These are phyloP conservation scores for Sequoia sempervirens DNA, from an alignment of 75 land plant genomes.

Conservation along the genomic window DNA sequence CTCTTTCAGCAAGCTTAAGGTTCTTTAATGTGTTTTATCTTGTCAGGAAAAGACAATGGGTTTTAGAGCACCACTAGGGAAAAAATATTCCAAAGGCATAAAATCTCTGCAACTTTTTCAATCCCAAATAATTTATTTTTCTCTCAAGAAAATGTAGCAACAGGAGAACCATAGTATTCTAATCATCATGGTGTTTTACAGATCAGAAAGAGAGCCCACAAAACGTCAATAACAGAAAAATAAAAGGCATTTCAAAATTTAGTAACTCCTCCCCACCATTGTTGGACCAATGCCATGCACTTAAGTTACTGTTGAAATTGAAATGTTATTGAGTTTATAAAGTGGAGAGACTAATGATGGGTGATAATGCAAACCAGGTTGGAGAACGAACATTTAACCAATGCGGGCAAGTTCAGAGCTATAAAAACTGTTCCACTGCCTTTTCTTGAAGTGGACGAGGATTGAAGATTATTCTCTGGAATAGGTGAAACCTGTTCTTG, in stretches of 20 bases:
- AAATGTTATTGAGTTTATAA: not conserved
- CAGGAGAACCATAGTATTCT: not conserved
- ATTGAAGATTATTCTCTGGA: constrained; percentile 7
- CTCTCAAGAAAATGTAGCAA: not conserved
- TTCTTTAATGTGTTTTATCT: not conserved
- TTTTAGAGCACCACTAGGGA: not conserved
- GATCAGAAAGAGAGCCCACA: not conserved
- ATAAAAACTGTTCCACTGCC: constrained; percentile 67
- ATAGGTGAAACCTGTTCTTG: not conserved
- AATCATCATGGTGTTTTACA: not conserved
- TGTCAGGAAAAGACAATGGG: not conserved
- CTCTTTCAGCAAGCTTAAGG: not conserved
- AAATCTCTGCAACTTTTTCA: not conserved
- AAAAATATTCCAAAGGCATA: not conserved
- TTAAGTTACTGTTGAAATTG: not conserved
- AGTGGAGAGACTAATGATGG: not conserved
- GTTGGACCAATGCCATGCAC: not conserved
- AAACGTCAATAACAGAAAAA: not conserved
- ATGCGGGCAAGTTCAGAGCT: constrained; percentile 69
- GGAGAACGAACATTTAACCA: constrained; percentile 84
- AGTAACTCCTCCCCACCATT: not conserved
- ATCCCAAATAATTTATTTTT: not conserved
- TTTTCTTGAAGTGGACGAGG: constrained; percentile 48
- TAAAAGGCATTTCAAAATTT: too few relatives aligned
- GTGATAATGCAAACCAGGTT: constrained; percentile 20